Evolutionary conservation across 2,329 filamentous ascomycete species (phyloP).

Genomic region (Lachnellula arida): DNA sequence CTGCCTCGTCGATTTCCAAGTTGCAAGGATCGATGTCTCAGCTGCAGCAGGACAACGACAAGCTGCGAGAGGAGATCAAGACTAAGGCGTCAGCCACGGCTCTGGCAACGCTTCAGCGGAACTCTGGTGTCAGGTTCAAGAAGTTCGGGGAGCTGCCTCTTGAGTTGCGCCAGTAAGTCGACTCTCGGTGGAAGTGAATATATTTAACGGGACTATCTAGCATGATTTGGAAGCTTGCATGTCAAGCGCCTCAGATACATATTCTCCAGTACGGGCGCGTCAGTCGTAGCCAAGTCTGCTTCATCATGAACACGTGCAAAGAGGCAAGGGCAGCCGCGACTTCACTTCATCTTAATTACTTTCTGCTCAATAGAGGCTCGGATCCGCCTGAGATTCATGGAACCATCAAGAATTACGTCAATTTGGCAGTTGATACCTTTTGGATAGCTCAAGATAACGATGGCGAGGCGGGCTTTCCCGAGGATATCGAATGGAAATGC

Average conservation of each 20-base stretch:
- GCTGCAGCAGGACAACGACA: background rate
- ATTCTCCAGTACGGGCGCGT: background rate
- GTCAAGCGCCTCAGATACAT: background rate
- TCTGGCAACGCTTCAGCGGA: background rate
- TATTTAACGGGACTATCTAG: background rate
- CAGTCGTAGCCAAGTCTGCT: background rate
- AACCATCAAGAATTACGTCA: background rate
- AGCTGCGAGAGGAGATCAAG: background rate
- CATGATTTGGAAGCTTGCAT: background rate
- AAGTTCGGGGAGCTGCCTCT: background rate
- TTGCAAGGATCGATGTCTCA: background rate
- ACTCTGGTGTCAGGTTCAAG: background rate
- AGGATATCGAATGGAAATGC: background rate
- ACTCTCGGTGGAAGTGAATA: background rate
- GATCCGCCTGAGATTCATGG: background rate
- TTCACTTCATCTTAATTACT: background rate
- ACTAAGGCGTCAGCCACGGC: background rate
- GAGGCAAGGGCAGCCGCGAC: background rate
- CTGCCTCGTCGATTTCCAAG: background rate
- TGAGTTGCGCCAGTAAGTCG: background rate
- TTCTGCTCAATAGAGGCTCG: no score
- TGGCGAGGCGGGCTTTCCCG: background rate
- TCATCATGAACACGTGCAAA: background rate
- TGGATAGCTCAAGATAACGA: background rate
- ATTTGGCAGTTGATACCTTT: background rate